Evolutionary conservation across 176 grass and related monocot genomes (phyloP).

Genomic region (Areca catechu): DNA sequence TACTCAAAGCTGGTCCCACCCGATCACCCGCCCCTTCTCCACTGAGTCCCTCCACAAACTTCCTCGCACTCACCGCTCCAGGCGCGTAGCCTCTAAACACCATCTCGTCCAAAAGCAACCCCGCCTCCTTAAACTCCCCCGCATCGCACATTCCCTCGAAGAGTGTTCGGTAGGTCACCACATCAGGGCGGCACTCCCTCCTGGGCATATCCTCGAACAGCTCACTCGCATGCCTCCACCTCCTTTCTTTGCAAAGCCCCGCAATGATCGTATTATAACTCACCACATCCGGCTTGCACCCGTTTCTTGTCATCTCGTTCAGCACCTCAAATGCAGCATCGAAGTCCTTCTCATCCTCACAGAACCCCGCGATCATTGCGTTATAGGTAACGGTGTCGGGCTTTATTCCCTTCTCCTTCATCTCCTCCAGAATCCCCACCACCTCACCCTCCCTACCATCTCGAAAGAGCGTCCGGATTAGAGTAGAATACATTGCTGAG

Average conservation of each 20-base stretch:
- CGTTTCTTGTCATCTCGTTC: constrained; percentile 43
- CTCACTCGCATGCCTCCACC: constrained; percentile 35
- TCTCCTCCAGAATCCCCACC: constrained; percentile 44
- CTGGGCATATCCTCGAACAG: constrained; percentile 57
- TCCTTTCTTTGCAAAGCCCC: constrained; percentile 36
- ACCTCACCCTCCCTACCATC: constrained; percentile 38
- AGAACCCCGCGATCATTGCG: constrained; percentile 52
- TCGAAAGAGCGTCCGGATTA: constrained; percentile 40
- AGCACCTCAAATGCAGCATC: constrained; percentile 40
- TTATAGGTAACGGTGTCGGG: constrained; percentile 41
- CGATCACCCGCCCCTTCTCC: constrained; percentile 21
- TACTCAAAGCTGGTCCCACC: constrained; percentile 20
- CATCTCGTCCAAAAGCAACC: constrained; percentile 55
- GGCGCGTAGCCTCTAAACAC: constrained; percentile 46
- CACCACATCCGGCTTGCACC: constrained; percentile 34
- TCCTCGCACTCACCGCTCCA: constrained; percentile 20
- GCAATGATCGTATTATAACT: constrained; percentile 51
- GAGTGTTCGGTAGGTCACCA: constrained; percentile 40
- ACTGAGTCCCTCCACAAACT: constrained; percentile 38
- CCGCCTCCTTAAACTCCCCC: constrained; percentile 25
- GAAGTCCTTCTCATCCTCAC: constrained; percentile 34
- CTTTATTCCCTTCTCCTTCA: constrained; percentile 38
- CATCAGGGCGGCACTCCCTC: constrained; percentile 35
- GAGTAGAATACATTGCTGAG: constrained; percentile 35
- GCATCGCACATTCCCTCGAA: constrained; percentile 43